phyloP scores from a whole-genome alignment of 1,284 basidiomycete genomes.

The Boletellus deceptivus region DNA sequence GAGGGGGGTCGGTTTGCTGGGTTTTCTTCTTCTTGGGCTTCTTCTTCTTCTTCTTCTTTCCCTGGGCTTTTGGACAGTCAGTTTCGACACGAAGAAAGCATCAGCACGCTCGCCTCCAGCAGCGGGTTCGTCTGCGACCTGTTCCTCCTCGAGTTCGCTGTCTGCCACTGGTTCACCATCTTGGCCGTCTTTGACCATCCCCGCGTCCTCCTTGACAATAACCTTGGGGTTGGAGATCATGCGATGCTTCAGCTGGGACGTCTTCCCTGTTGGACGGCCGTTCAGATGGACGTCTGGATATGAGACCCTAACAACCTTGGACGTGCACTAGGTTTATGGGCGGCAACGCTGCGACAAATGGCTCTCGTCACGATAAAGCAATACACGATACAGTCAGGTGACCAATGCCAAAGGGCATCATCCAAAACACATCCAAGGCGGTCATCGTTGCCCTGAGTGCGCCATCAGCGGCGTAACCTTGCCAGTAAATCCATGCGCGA shows the following conservation, averaged over 20 bases:
- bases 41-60: slow-evolving; percentile 95
- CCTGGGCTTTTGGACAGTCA: slow-evolving; percentile 48
- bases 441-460: slow-evolving; percentile 70
- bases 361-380: too few relatives aligned
- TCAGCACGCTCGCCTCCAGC: slow-evolving; percentile 21
- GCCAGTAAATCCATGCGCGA: slow-evolving; percentile 15
- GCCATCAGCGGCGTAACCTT: background rate
- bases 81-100: background rate
- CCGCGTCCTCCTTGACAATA: slow-evolving; percentile 8
- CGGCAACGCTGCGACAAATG: too few relatives aligned
- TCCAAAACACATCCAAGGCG: slow-evolving; percentile 74
- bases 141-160: slow-evolving; percentile 28
- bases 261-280: background rate
- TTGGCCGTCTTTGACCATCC: slow-evolving; percentile 12
- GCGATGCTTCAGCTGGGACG: background rate
- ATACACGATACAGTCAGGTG: too few relatives aligned
- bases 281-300: too few relatives aligned
- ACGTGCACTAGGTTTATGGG: too few relatives aligned
- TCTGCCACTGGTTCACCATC: slow-evolving; percentile 21
- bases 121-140: slow-evolving; percentile 14
- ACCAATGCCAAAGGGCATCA: background rate
- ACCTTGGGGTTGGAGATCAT: slow-evolving; percentile 26
- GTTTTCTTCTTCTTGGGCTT: slow-evolving; percentile 83
- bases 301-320: too few relatives aligned
- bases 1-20: slow-evolving; percentile 91